Percentiles rank a stretch among this genome's conserved stretches.
These are phyloP conservation scores for Globisporangium solare DNA, from an alignment of 352 stramenopile genomes.

Conservation along the genomic window DNA sequence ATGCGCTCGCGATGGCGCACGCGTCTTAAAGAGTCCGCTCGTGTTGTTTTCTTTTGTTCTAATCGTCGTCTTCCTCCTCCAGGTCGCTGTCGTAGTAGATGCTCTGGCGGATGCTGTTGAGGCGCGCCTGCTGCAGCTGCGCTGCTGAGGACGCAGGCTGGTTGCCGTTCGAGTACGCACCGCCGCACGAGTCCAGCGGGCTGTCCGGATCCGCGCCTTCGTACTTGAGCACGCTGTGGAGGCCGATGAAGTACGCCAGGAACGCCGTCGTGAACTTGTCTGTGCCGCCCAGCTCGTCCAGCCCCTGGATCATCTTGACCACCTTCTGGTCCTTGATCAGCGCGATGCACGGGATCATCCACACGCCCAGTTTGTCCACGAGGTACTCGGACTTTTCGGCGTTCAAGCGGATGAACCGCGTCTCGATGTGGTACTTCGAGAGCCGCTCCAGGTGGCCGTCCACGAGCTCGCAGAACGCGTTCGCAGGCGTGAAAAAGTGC, in stretches of 20 bases:
- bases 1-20: background rate
- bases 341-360: conserved; percentile 95
- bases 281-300: conserved; percentile 93
- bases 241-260: conserved; percentile 89
- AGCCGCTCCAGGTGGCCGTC: conserved; percentile 91
- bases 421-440: conserved; percentile 91
- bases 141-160: conserved; percentile 24
- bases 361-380: conserved; percentile 94
- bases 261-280: conserved; percentile 93
- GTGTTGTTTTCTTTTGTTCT: conserved; percentile 6
- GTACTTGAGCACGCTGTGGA: conserved; percentile 94
- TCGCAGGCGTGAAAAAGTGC: conserved; percentile 95
- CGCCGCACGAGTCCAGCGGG: conserved; percentile 58
- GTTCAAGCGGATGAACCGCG: conserved; percentile 94
- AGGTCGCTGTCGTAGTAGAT: conserved; percentile 86
- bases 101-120: conserved; percentile 76
- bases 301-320: conserved; percentile 93
- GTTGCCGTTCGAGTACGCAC: conserved; percentile 36
- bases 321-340: conserved; percentile 95
- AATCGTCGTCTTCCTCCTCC: conserved; percentile 67
- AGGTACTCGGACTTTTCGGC: conserved; percentile 96
- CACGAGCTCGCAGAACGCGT: conserved; percentile 91
- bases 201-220: conserved; percentile 87
- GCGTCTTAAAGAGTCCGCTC: background rate
- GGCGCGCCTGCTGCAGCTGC: conserved; percentile 39